A percentile compares a stretch with the other conserved stretches of the same genome.
Conservation (phyloP, 352 stramenopile genomes). For the Paralagenidium karlingii region DNA sequence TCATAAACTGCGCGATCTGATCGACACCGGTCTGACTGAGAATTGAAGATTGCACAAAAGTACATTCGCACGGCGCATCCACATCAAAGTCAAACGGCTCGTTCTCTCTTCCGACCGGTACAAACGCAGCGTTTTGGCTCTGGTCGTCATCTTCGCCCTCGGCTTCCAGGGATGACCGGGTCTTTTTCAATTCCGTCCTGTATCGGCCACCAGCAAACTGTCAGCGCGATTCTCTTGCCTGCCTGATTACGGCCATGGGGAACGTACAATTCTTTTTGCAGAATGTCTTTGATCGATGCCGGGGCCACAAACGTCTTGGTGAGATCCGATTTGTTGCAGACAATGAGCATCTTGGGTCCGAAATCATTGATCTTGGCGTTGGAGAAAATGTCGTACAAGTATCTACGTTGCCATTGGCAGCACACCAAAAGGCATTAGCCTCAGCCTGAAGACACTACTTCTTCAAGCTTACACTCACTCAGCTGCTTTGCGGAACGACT, state of each 20-base stretch:
- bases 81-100: slow-evolving; percentile 64
- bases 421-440: background rate
- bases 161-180: slow-evolving; percentile 71
- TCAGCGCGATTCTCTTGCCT: background rate
- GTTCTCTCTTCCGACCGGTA: slow-evolving; percentile 68
- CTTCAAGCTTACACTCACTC: too few species aligned
- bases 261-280: slow-evolving; percentile 81
- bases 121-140: slow-evolving; percentile 18
- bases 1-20: too few species aligned
- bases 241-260: background rate
- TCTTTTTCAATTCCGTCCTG: slow-evolving; percentile 78
- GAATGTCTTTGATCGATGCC: slow-evolving; percentile 30
- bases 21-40: too few species aligned
- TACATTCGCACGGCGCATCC: slow-evolving; percentile 66
- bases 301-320: slow-evolving; percentile 23
- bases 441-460: slow-evolving; percentile 4
- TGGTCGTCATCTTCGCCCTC: slow-evolving; percentile 69
- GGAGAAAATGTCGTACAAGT: slow-evolving; percentile 79
- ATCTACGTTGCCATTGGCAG: too few species aligned
- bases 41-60: slow-evolving; percentile 52
- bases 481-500: slow-evolving; percentile 62
- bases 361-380: slow-evolving; percentile 76
- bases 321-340: slow-evolving; percentile 77
- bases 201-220: too few species aligned
- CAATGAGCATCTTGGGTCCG: slow-evolving; percentile 50